Base-by-base conservation (phyloP, 129 eudicot genomes). In the Mikania micrantha region DNA sequence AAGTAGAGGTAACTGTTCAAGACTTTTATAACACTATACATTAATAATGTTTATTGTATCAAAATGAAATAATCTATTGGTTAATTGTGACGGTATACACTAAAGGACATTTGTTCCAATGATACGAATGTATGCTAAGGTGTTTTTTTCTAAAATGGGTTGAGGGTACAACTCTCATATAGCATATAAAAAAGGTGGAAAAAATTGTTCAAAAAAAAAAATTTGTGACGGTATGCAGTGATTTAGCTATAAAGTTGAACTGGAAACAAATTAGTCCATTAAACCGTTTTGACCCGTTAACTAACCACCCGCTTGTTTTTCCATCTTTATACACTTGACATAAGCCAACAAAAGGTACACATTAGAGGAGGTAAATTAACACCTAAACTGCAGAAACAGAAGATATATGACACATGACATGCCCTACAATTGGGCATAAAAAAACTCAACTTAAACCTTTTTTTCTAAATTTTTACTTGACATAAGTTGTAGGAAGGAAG, bases 401-500 rank as follows among this genome's bases (percentile, higher is more conserved):
- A 21, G 45, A 71, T 71, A 22, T 40, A 5, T 27, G 40, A 35
- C 31, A 70, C 56, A 71, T 60, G 22, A 58, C 11, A 41, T 57
- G 27, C 21, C 56, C 12, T 24, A 58, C 66, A 70, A 7, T 57
- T 70, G 59, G 45, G 7, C 49, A 29, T 32, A 71, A 20, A 71
- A 19, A 71, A 60, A 25, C 10, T 45, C 38, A 31, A n/a, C 39
- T 60, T 60, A 24, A 20, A 15, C 60, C 31, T 35, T 31, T 71
- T 60, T 48, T 36, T 61, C 61, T 38, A 10, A n/a, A 9, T 9
- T 20, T 20, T 60, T 36, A 45, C 16, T 59, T 59, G 60, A 60
- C 13, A 60, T 28, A 35, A 50, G 64, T 63, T 73, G 69, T 29
- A 36, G 27, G 28, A 64, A 44, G 78, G 27, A 45, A 72, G 40